Evolutionary conservation across 768 basidiomycete genomes (phyloP).

Genomic region (Leucocoprinus sp.): DNA sequence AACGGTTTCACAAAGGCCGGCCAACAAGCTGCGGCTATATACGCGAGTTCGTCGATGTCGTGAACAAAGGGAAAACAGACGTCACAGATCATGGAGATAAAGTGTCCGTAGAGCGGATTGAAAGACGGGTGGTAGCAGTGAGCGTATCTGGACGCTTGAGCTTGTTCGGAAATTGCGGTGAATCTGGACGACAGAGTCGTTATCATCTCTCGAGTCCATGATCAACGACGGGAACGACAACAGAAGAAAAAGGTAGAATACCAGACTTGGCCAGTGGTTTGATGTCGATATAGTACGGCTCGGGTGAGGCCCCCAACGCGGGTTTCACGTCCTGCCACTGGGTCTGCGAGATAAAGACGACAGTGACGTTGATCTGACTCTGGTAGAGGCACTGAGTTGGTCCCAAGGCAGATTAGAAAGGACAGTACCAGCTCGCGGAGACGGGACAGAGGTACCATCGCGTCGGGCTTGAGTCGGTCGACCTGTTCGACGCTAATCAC

Average conservation of each 20-base stretch:
- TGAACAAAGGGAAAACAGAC: constrained; percentile 56
- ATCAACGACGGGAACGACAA: neutral
- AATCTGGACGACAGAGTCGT: constrained; percentile 34
- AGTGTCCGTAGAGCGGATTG: constrained; percentile 55
- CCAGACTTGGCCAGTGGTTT: constrained; percentile 49
- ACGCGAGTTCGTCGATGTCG: constrained; percentile 63
- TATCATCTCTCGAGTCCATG: constrained; percentile 20
- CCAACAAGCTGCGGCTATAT: constrained; percentile 74
- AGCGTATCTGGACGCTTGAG: constrained; percentile 5
- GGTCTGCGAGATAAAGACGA: constrained; percentile 55
- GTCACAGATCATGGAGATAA: constrained; percentile 47
- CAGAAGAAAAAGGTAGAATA: constrained; percentile 20
- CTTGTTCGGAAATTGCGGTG: constrained; percentile 13
- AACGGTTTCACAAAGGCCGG: constrained; percentile 70
- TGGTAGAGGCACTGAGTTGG: neutral
- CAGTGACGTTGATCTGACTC: constrained; percentile 38
- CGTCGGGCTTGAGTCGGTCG: constrained; percentile 57
- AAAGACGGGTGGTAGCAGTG: constrained; percentile 48
- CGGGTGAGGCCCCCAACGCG: constrained; percentile 56
- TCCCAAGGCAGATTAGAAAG: neutral
- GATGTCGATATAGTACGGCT: constrained; percentile 62
- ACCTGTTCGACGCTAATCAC: constrained; percentile 61
- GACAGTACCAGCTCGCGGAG: constrained; percentile 58
- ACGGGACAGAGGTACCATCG: constrained; percentile 64
- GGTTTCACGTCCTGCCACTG: constrained; percentile 72